These are phyloP conservation scores for Vachellia pachyceras DNA, from an alignment of 306 rosid genomes.

Conservation along the genomic window DNA sequence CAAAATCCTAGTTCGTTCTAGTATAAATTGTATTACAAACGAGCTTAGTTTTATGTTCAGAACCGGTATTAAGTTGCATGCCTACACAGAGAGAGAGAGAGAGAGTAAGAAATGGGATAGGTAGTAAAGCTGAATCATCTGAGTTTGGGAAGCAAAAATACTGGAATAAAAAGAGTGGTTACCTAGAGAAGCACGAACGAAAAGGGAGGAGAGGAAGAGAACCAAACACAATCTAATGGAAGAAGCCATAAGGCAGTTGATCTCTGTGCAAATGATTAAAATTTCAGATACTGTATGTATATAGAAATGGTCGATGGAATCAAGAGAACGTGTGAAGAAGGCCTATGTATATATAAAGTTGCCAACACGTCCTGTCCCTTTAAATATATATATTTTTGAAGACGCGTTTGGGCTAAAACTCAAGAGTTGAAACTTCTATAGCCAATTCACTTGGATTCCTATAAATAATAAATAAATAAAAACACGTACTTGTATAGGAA, in stretches of 20 bases:
- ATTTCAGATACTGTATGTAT: neutral
- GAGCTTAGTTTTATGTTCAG: no score
- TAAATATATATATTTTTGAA: neutral
- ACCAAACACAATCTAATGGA: slow-evolving; percentile 44
- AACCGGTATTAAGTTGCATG: no score
- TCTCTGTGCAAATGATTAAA: neutral
- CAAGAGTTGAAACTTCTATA: no score
- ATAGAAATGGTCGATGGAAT: neutral
- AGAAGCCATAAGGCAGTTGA: slow-evolving; percentile 47
- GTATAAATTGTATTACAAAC: no score
- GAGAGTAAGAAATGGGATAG: neutral
- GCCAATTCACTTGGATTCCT: neutral
- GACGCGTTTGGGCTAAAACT: neutral
- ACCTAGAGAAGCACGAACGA: slow-evolving; percentile 65
- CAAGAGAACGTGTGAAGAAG: slow-evolving; percentile 1
- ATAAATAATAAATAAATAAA: no score
- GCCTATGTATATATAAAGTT: slow-evolving; percentile 43
- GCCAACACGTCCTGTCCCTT: neutral
- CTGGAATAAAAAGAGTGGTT: neutral
- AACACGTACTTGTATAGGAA: no score
- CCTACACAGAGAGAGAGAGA: no score
- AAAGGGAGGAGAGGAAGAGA: slow-evolving; percentile 57
- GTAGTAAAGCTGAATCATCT: neutral
- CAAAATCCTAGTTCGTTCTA: no score
- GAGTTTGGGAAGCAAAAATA: neutral